Percentiles rank a stretch among this genome's conserved stretches.
These are phyloP conservation scores for Acer negundo DNA, from an alignment of 345 rosid genomes.

Conservation along the genomic window DNA sequence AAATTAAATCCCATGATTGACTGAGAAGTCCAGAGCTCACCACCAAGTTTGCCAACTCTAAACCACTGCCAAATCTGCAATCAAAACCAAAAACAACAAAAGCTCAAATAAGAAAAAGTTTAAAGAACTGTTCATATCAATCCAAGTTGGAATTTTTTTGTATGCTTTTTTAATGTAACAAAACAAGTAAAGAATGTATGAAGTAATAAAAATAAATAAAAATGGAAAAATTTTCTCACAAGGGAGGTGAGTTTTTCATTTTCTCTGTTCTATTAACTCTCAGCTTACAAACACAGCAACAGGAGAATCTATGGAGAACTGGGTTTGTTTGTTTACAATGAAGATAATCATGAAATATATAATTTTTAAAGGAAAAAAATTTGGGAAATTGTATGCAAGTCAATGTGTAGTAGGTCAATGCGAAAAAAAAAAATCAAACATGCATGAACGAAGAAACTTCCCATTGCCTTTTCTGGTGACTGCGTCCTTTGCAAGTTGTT, in stretches of 20 bases:
- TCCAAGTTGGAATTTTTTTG: not conserved
- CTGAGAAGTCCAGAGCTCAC: slow-evolving; percentile 49
- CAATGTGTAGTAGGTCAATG: not conserved
- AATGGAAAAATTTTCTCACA: slow-evolving; percentile 10
- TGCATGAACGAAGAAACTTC: not conserved
- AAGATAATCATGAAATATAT: not conserved
- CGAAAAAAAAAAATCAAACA: too few relatives aligned
- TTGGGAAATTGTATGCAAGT: not conserved
- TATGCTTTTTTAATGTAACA: not conserved
- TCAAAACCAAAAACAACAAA: not conserved
- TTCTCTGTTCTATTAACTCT: not conserved
- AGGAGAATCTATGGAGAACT: too few relatives aligned
- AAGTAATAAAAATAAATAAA: not conserved
- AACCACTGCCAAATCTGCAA: slow-evolving; percentile 42
- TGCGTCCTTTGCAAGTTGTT: not conserved
- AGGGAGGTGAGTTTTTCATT: slow-evolving; percentile 15
- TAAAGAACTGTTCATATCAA: not conserved
- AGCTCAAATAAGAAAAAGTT: not conserved
- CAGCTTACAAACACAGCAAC: not conserved
- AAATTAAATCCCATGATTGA: slow-evolving; percentile 42
- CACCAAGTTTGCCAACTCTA: slow-evolving; percentile 47
- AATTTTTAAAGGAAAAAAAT: not conserved
- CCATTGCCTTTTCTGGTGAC: not conserved
- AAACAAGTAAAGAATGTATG: not conserved
- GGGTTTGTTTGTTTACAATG: not conserved